phyloP scores from a whole-genome alignment of 331 rosid genomes.

The Pyracantha coccinea region DNA sequence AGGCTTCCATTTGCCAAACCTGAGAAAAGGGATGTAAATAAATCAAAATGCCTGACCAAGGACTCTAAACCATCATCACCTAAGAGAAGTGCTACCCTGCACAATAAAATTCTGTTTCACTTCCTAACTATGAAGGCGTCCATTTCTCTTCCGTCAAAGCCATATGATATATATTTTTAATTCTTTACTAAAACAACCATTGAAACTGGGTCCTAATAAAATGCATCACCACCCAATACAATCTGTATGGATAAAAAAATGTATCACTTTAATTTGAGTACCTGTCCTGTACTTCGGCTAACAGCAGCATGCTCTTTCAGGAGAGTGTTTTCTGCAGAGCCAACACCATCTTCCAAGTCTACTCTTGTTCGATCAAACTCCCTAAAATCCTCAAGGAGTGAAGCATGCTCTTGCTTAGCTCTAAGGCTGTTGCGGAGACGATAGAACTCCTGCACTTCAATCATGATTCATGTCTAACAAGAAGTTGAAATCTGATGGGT shows the following conservation, averaged over 20 bases:
- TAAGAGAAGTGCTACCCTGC: not conserved
- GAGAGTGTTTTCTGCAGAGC: conserved; percentile 57
- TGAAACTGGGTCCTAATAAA: not conserved
- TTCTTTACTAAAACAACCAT: not conserved
- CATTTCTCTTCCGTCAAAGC: not conserved
- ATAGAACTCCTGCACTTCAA: conserved; percentile 88
- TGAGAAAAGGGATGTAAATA: not conserved
- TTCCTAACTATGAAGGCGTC: not conserved
- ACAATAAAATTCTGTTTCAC: not conserved
- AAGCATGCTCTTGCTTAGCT: conserved; percentile 93
- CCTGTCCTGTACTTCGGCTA: conserved; percentile 93
- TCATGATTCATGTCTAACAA: conserved; percentile 29
- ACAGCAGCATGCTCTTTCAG: conserved; percentile 76
- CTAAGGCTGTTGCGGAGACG: conserved; percentile 81
- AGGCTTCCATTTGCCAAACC: not conserved
- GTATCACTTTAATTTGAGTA: conserved; percentile 11
- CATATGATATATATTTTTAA: not conserved
- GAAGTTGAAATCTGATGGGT: conserved; percentile 23
- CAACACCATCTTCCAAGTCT: conserved; percentile 79
- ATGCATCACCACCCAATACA: not conserved
- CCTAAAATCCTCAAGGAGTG: conserved; percentile 93
- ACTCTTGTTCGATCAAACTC: conserved; percentile 89
- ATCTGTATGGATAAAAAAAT: not conserved
- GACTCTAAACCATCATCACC: not conserved
- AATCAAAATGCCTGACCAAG: not conserved